A percentile compares a stretch with the other conserved stretches of the same genome.
Conservation (phyloP, 2,329 filamentous ascomycete species). For the Chaetoscypha palmicola region DNA sequence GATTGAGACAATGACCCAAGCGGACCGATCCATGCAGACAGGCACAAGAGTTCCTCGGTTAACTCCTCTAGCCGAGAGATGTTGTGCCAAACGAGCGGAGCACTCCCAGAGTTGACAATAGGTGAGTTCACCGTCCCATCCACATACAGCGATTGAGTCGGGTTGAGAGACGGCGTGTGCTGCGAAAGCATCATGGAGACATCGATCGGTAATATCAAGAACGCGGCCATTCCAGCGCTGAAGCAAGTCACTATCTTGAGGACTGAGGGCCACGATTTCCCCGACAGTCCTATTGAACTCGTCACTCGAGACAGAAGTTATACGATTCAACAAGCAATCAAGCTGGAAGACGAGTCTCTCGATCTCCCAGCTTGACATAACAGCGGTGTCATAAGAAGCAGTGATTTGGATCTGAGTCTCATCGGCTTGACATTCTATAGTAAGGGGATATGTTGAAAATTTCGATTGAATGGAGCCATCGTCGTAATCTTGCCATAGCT, state of each 20-base stretch:
- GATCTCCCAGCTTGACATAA: constrained; percentile 8
- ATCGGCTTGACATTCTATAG: constrained; percentile 10
- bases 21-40: constrained; percentile 29
- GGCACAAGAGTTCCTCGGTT: constrained; percentile 16
- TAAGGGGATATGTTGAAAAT: constrained; percentile 16
- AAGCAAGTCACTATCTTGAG: constrained; percentile 5
- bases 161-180: constrained; percentile 10
- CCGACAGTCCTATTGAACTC: background rate
- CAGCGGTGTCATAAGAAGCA: constrained; percentile 8
- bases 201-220: constrained; percentile 8
- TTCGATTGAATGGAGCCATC: constrained; percentile 3
- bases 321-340: constrained; percentile 4
- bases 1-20: constrained; percentile 25
- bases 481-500: constrained; percentile 2
- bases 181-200: constrained; percentile 19
- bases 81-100: constrained; percentile 13
- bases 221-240: constrained; percentile 4
- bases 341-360: constrained; percentile 10
- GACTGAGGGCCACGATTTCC: constrained; percentile 4
- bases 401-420: constrained; percentile 8
- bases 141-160: constrained; percentile 15
- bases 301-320: constrained; percentile 14
- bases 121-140: constrained; percentile 22
- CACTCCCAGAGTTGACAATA: constrained; percentile 17
- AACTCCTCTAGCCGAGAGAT: constrained; percentile 15